Conservation (phyloP, 2,329 filamentous ascomycete species). For the Monosporascus sp. region DNA sequence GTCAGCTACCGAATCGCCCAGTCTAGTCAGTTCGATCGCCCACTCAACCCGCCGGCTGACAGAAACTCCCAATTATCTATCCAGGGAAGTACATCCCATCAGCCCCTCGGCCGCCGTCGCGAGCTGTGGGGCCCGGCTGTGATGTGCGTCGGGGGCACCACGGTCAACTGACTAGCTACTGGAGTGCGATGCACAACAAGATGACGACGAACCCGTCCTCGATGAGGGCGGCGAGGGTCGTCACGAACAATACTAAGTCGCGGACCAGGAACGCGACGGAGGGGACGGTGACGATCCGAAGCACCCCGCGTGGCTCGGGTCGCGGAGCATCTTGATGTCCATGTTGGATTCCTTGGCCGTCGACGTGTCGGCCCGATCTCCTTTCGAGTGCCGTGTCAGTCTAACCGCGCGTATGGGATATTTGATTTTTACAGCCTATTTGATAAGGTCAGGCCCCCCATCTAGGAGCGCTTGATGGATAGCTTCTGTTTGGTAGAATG, state of each 20-base stretch:
- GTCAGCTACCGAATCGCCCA: neutral
- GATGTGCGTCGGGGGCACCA: conserved; percentile 54
- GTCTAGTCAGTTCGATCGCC: too few species aligned
- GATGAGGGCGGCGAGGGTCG: conserved; percentile 42
- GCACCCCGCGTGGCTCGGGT: conserved; percentile 54
- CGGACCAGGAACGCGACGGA: conserved; percentile 51
- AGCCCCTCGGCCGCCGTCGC: conserved; percentile 32
- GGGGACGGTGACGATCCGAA: conserved; percentile 47
- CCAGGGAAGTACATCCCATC: conserved; percentile 51
- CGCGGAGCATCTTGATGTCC: conserved; percentile 38
- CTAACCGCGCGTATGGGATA: too few species aligned
- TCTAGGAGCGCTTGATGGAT: conserved; percentile 9
- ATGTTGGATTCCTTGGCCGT: conserved; percentile 7
- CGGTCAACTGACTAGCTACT: conserved; percentile 61
- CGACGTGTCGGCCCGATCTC: conserved; percentile 4
- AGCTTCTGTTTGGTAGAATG: conserved; percentile 9
- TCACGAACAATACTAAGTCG: conserved; percentile 44
- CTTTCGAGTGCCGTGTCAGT: neutral
- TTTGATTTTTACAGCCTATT: too few species aligned
- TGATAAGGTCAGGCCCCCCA: conserved; percentile 4
- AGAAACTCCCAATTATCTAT: conserved; percentile 21
- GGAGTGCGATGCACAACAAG: conserved; percentile 46
- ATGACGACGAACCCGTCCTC: conserved; percentile 57
- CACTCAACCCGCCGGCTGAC: neutral
- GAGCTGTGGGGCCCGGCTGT: conserved; percentile 41